Base-by-base conservation (phyloP, 169 alveolate genomes). In the Cryptosporidium muris region DNA sequence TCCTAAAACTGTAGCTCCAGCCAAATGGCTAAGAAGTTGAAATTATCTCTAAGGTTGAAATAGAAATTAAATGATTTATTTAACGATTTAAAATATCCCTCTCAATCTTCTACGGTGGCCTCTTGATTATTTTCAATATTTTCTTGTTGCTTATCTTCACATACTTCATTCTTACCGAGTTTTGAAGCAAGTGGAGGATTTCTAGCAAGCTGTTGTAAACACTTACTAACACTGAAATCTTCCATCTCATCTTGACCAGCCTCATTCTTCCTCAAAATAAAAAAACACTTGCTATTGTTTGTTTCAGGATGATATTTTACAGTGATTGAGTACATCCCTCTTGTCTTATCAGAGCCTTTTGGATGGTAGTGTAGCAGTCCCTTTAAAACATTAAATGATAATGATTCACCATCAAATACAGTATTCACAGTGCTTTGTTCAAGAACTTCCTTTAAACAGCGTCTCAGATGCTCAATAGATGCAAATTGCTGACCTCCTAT, bases 401-500 rank as follows among this genome's bases (percentile, higher is more conserved):
- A 62, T 12, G 62, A 58, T 1, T 74, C 85, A 51, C 60, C 60
- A 38, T 74, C 85, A 16, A 74, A 74, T 8, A 58, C 63, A 34
- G 85, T 74, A 16, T 58, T 14, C 3, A 74, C 49, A 9, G 54
- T 58, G 3, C 74, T 34, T 45, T 74, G 67, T 16, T 56, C 85
- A 5, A 74, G 5, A 40, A 74, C 85, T 36, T 74, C 85, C 40
- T 74, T 74, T 12, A 74, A 38, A 25, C 85, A 74, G 4, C 85
- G 67, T 63, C 67, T 74, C 43, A 74, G 38, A 43, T 74, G 85
- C 53, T 74, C 85, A 9, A 74, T 74, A 11, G 85, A 74, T 2
- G 85, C 85, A 36, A 74, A 74, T 16, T 66, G 40, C 25, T 74
- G 85, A 0, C 85, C 85, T 25, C 68, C 68, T 3, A 74, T 51